These are phyloP conservation scores for Fusarium denticulatum DNA, from an alignment of 2,329 filamentous ascomycete species.

Conservation along the genomic window DNA sequence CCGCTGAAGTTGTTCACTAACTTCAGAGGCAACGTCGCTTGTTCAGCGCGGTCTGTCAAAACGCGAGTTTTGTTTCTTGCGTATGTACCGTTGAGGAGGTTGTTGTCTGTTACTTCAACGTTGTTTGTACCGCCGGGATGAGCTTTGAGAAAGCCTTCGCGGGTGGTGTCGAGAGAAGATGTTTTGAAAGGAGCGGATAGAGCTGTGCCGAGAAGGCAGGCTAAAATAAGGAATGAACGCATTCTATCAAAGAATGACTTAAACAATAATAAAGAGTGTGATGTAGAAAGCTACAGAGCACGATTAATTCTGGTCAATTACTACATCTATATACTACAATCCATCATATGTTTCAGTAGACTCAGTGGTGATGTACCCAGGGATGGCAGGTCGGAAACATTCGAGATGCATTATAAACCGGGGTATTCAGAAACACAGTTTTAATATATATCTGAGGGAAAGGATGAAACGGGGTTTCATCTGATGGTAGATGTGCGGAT, in stretches of 20 bases:
- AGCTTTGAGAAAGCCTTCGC: conserved; percentile 45
- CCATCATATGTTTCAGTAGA: neutral
- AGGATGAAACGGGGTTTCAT: conserved; percentile 29
- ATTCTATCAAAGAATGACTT: conserved; percentile 32
- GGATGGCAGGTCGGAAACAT: neutral
- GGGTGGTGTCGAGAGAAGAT: conserved; percentile 14
- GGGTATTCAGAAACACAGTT: conserved; percentile 9
- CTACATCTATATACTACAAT: conserved; percentile 20
- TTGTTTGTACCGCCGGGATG: conserved; percentile 46
- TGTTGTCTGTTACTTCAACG: conserved; percentile 50
- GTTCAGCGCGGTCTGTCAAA: neutral
- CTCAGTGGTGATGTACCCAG: neutral
- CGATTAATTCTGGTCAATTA: neutral
- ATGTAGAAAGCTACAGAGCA: neutral
- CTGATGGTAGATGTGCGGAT: neutral
- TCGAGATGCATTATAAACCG: conserved; percentile 16
- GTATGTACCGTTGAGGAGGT: conserved; percentile 53
- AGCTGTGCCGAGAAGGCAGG: conserved; percentile 30
- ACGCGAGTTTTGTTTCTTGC: conserved; percentile 26
- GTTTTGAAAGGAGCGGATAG: conserved; percentile 28
- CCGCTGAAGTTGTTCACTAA: conserved; percentile 57
- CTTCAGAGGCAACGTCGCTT: conserved; percentile 41
- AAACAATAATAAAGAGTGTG: conserved; percentile 10
- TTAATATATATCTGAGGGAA: conserved; percentile 33
- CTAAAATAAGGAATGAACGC: conserved; percentile 39